phyloP scores from a whole-genome alignment of 768 basidiomycete species.

The Tremella fuciformis region DNA sequence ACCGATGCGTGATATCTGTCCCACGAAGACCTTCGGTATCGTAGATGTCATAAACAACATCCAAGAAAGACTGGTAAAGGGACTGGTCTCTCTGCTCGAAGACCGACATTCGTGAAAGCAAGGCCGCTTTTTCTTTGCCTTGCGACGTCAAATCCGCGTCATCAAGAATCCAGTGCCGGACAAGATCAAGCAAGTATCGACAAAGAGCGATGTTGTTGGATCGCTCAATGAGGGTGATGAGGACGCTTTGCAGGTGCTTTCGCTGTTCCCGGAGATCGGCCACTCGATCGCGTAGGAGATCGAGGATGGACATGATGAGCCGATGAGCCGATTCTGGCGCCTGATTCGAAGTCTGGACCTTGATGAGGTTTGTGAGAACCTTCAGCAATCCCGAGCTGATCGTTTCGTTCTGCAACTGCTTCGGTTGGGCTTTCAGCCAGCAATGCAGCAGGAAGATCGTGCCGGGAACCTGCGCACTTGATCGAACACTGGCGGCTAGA shows the following conservation, averaged over 20 bases:
- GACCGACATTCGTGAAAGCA: conserved; percentile 81
- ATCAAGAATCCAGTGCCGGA: conserved; percentile 85
- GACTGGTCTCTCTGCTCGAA: conserved; percentile 70
- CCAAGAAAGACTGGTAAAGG: conserved; percentile 77
- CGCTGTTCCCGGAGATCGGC: conserved; percentile 81
- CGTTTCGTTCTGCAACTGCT: conserved; percentile 67
- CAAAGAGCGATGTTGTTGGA: conserved; percentile 76
- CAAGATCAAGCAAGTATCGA: conserved; percentile 77
- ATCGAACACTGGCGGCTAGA: conserved; percentile 52
- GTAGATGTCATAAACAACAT: conserved; percentile 91
- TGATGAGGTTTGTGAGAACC: conserved; percentile 76
- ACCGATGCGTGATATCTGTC: conserved; percentile 85
- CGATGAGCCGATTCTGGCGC: conserved; percentile 60
- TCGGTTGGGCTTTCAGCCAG: conserved; percentile 72
- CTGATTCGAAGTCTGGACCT: conserved; percentile 72
- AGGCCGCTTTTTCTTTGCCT: conserved; percentile 81
- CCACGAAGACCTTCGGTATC: conserved; percentile 77
- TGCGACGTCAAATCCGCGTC: conserved; percentile 57
- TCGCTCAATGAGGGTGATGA: conserved; percentile 81
- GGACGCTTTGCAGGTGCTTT: conserved; percentile 69
- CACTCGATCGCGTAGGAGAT: conserved; percentile 79
- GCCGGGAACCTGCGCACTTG: conserved; percentile 60
- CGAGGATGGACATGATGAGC: conserved; percentile 66
- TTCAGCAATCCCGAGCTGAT: conserved; percentile 75
- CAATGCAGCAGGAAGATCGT: conserved; percentile 83